Conservation (phyloP, 2,329 filamentous ascomycete species). For the Aspergillus cejpii region DNA sequence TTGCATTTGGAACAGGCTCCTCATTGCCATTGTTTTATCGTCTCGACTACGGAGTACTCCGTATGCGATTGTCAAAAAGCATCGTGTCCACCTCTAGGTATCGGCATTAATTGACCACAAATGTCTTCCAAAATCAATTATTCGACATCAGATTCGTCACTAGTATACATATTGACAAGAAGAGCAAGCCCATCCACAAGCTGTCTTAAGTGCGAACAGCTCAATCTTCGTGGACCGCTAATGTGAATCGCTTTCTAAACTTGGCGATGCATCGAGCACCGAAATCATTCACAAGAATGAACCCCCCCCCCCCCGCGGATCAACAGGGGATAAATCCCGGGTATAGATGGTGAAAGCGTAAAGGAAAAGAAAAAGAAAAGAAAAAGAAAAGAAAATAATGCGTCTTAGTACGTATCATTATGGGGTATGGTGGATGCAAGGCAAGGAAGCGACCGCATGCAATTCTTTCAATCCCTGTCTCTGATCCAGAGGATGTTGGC, state of each 20-base stretch:
- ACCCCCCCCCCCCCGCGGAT: background rate
- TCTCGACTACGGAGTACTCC: too few species aligned
- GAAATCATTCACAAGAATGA: background rate
- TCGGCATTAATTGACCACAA: too few species aligned
- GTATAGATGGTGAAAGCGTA: background rate
- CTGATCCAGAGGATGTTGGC: constrained; percentile 26
- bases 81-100: too few species aligned
- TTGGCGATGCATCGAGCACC: background rate
- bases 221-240: background rate
- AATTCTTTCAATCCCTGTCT: constrained; percentile 9
- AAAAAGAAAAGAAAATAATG: background rate
- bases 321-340: background rate
- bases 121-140: background rate
- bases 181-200: background rate
- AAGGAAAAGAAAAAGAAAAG: background rate
- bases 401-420: constrained; percentile 9
- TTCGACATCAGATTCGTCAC: background rate
- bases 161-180: background rate
- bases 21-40: too few species aligned
- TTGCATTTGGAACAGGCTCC: too few species aligned
- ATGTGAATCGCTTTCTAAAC: background rate
- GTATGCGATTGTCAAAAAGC: too few species aligned
- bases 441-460: background rate
- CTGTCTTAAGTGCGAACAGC: background rate
- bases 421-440: constrained; percentile 1